Percentiles rank a stretch among this genome's conserved stretches.
phyloP scores from a whole-genome alignment of 2,329 filamentous ascomycete species.

The Corinectria fuckeliana region DNA sequence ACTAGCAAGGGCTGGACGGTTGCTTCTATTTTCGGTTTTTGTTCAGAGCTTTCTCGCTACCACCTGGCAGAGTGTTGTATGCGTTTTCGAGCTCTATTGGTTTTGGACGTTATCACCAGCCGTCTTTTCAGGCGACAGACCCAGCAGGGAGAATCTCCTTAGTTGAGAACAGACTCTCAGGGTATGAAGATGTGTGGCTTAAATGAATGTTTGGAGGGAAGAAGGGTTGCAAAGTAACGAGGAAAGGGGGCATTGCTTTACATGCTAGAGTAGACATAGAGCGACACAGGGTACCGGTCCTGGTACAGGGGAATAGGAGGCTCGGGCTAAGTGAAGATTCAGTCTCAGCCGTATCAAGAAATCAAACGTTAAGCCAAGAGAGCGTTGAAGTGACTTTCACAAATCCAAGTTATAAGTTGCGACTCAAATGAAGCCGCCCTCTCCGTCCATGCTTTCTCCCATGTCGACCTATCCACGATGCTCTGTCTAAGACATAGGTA shows the following conservation, averaged over 20 bases:
- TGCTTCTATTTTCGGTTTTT: not conserved
- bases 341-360: not conserved
- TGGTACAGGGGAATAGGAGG: not conserved
- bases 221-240: not conserved
- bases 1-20: not conserved
- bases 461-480: no score
- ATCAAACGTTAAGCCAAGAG: not conserved
- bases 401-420: not conserved
- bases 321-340: not conserved
- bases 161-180: not conserved
- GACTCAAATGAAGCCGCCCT: not conserved
- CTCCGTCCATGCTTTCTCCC: not conserved
- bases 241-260: not conserved
- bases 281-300: not conserved
- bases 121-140: not conserved
- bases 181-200: not conserved
- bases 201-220: not conserved
- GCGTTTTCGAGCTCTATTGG: not conserved
- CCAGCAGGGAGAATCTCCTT: not conserved
- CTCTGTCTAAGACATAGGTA: not conserved
- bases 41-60: not conserved
- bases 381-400: not conserved
- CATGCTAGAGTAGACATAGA: conserved; percentile 1
- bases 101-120: not conserved
- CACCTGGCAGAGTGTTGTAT: conserved; percentile 7